Evolutionary conservation across 2,329 filamentous ascomycete species (phyloP), one percentile per base, ranked within the genome.

Genomic region (Magnaporthales sp.): DNA sequence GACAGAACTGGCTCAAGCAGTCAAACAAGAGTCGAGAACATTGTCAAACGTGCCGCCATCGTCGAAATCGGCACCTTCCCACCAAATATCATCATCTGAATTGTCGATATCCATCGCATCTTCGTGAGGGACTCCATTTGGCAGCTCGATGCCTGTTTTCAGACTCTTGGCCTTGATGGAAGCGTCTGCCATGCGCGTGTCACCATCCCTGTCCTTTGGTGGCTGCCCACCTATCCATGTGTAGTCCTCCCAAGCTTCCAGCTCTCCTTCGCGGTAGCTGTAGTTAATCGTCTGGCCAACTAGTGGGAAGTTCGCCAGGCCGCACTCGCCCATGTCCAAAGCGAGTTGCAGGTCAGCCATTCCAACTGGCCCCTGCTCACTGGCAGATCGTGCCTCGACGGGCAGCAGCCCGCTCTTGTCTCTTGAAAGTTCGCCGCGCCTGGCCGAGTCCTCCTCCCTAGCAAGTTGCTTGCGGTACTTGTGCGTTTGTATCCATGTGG

Each of bases 321-420:
- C 89, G 29, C 85, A 86, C 66, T 95, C 91, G 13, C 90, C 88
- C 70, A 97, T 84, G 68, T 91, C 86, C 19, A 96, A 76, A 0
- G 91, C 88, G 3, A 97, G 80, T 51, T 90, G 85, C 63, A 97
- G 77, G 75, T 97, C 94, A 22, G 89, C 87, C 79, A 94, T 89
- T 15, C 88, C 88, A 1, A 97, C 78, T 0, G 91, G 87, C 6
- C 88, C 85, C 54, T 92, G 83, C 71, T 90, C 87, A 66, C 86
- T 86, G 19, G 90, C 89, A 66, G 90, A 89, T 74, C 91, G 92
- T 3, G 91, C 86, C 76, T 97, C 93, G 46, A 93, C 80, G 0
- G 93, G 94, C 6, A 97, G 79, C 30, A 96, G 78, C 1, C 93
- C 93, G 63, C 86, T 89, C 68, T 90, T 89, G 67, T 93, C 91